phyloP scores from a whole-genome alignment of 176 grass and related monocot species.

The Canna indica region DNA sequence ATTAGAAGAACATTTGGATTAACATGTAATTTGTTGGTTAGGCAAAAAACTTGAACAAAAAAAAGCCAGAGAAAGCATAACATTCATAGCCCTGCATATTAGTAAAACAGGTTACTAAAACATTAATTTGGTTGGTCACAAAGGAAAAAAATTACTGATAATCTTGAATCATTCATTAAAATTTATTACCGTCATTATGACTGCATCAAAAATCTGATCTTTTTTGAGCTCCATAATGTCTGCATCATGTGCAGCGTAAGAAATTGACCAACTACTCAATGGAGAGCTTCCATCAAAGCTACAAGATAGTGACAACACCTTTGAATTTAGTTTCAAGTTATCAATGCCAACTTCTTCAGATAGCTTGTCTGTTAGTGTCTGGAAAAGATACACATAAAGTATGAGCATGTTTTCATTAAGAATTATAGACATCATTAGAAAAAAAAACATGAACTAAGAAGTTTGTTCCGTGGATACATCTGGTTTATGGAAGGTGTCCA shows the following conservation, averaged over 20 bases:
- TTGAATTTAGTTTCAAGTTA: conserved; percentile 77
- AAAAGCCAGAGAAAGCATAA: neutral
- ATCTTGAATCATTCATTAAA: neutral
- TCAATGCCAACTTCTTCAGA: conserved; percentile 61
- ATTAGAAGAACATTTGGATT: no score
- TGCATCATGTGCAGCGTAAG: conserved; percentile 45
- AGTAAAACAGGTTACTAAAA: neutral
- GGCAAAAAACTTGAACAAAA: neutral
- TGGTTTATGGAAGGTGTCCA: neutral
- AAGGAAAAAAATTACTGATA: neutral
- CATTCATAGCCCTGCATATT: neutral
- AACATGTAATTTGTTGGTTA: neutral
- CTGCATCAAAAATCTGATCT: conserved; percentile 77
- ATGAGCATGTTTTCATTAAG: neutral
- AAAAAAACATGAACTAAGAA: neutral
- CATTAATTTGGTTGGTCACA: neutral
- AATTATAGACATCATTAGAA: neutral
- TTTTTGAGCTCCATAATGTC: conserved; percentile 31
- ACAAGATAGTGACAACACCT: conserved; percentile 80
- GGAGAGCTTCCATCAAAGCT: conserved; percentile 38
- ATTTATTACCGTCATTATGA: conserved; percentile 95
- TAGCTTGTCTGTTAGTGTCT: conserved; percentile 74
- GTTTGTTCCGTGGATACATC: neutral
- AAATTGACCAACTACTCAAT: conserved; percentile 61
- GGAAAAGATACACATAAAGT: conserved; percentile 18